phyloP scores from a whole-genome alignment of 352 stramenopile genomes.

The Phytopythium oedochilum region DNA sequence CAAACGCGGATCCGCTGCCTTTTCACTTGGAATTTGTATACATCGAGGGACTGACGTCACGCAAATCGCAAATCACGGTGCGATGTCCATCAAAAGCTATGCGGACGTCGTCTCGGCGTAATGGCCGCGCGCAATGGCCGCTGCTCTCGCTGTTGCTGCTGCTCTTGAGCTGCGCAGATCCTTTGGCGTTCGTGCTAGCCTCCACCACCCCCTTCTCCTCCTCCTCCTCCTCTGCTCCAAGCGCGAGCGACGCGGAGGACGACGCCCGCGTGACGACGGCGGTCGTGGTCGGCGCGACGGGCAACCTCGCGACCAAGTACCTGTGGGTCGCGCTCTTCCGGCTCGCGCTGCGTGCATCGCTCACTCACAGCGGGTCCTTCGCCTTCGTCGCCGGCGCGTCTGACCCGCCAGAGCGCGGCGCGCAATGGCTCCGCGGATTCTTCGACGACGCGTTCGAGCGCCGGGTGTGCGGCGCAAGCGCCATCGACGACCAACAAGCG shows the following conservation, averaged over 20 bases:
- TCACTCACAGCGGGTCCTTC: constrained; percentile 6
- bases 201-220: not conserved
- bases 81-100: not conserved
- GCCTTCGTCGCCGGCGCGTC: constrained; percentile 45
- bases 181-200: too few species aligned
- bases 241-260: not conserved
- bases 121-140: not conserved
- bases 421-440: constrained; percentile 27
- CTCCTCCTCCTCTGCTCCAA: not conserved
- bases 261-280: constrained; percentile 26
- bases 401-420: constrained; percentile 16
- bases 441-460: constrained; percentile 26
- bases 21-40: too few species aligned
- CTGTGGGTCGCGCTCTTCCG: constrained; percentile 74
- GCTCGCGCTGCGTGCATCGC: constrained; percentile 29
- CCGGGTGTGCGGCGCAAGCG: constrained; percentile 29
- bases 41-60: too few species aligned
- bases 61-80: not conserved
- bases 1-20: too few species aligned
- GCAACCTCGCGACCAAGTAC: constrained; percentile 82
- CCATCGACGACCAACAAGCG: not conserved
- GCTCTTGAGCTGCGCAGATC: not conserved
- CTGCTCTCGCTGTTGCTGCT: not conserved
- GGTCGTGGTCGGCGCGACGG: constrained; percentile 64
- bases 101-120: too few species aligned